Evolutionary conservation across 2,329 filamentous ascomycete genomes (phyloP), one percentile per base, ranked within the genome.

Genomic region (Ascochyta viciae-villosae): DNA sequence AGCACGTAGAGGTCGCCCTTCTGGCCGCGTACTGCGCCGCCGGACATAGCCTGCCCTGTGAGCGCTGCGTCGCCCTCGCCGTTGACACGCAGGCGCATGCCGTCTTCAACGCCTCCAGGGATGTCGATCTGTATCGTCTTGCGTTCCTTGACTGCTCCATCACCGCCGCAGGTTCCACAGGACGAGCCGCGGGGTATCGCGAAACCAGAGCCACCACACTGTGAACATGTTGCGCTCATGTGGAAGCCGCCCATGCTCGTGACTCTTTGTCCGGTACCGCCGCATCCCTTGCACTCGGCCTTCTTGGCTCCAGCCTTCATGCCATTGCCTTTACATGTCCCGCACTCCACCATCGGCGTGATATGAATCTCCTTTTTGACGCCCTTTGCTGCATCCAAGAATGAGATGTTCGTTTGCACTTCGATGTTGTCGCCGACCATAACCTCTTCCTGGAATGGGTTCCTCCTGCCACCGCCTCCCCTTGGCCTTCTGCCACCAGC

Each of bases 341-440:
- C 86, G 72, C 95, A 99, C 58, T 89, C 82, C 19, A 89, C 87
- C 66, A 96, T 79, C 1, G 95, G 94, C 8, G 89, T 91, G 65
- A 97, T 90, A 63, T 83, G 86, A 55, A 99, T 91, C n/a, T 92
- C 89, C 78, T 96, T 96, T 70, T 82, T 88, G 7, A 89, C 89
- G 33, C 95, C 95, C 77, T 96, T 96, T 9, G 95, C 95, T 6
- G 95, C 92, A 73, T 99, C 95, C 87, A 95, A 90, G 76, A 99
- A 99, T 0, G 90, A 92, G 66, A 99, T 94, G 74, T 86, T 95
- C 45, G 91, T 88, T 77, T 96, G 92, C 23, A 97, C 90, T 75
- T 98, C 94, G 68, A 99, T 96, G 74, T 96, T 92, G 62, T 98
- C 92, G 58, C 95, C 95, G n/a, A 96, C 89, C 65, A 96, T 74